Evolutionary conservation across 2,329 filamentous ascomycete genomes (phyloP).

Genomic region (Elsinoe perseae): DNA sequence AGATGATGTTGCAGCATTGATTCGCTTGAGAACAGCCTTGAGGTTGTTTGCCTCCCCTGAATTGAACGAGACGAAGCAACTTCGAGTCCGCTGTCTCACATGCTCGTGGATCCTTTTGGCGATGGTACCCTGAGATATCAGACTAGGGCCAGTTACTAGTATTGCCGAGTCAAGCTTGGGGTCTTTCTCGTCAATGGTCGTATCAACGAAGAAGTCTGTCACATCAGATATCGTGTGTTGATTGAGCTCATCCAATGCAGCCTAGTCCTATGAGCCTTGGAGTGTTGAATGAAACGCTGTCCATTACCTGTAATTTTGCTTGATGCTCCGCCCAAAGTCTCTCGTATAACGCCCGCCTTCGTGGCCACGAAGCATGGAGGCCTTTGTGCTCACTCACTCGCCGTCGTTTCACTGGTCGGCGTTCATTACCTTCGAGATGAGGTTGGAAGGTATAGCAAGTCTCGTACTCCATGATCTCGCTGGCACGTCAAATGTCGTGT

Average conservation of each 20-base stretch:
- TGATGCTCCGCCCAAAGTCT: constrained; percentile 59
- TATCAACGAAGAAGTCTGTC: constrained; percentile 27
- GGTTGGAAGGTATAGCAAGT: constrained; percentile 42
- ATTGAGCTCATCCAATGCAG: constrained; percentile 34
- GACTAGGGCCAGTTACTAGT: constrained; percentile 69
- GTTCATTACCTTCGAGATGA: constrained; percentile 18
- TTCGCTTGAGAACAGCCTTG: constrained; percentile 63
- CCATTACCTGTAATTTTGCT: constrained; percentile 50
- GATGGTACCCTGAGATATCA: constrained; percentile 65
- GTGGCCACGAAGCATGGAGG: constrained; percentile 32
- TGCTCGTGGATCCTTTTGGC: constrained; percentile 45
- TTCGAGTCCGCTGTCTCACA: constrained; percentile 36
- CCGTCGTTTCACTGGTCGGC: constrained; percentile 36
- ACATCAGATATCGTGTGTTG: constrained; percentile 34
- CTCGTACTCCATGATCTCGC: constrained; percentile 41
- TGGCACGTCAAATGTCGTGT: neutral
- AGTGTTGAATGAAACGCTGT: constrained; percentile 18
- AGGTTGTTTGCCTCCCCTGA: constrained; percentile 66
- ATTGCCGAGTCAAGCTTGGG: constrained; percentile 60
- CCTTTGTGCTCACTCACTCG: constrained; percentile 26
- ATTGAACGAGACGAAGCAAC: constrained; percentile 57
- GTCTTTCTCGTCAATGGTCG: constrained; percentile 13
- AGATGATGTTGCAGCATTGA: constrained; percentile 60
- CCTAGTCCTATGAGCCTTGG: constrained; percentile 22
- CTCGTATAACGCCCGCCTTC: constrained; percentile 55